Conservation (phyloP, 2,329 filamentous ascomycete genomes). For the Neurospora sp. region DNA sequence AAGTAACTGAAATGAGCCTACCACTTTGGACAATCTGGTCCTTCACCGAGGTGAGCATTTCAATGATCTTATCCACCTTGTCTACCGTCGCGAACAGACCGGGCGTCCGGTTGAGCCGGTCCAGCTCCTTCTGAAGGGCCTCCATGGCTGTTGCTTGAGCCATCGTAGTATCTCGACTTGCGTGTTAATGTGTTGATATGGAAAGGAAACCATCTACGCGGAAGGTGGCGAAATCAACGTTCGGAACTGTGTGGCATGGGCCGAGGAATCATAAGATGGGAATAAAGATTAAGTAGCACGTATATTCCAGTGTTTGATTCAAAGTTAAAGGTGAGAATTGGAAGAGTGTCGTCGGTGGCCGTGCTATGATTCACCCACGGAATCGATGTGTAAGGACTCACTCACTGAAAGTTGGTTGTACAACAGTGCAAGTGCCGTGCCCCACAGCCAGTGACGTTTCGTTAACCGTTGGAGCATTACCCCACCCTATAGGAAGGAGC, state of each 20-base stretch:
- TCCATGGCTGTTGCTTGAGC: constrained; percentile 26
- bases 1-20: background rate
- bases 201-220: background rate
- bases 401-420: background rate
- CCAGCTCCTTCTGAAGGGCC: constrained; percentile 61
- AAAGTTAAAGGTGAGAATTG: background rate
- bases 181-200: background rate
- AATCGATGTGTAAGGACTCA: background rate
- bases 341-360: background rate
- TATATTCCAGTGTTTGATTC: background rate
- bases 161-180: background rate
- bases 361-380: background rate
- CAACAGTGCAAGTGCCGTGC: background rate
- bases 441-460: background rate
- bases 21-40: constrained; percentile 63
- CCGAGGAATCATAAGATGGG: background rate
- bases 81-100: constrained; percentile 62
- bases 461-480: background rate
- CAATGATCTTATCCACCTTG: constrained; percentile 77
- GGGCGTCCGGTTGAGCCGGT: constrained; percentile 58
- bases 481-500: background rate
- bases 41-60: constrained; percentile 63
- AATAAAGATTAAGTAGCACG: background rate
- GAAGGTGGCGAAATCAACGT: background rate
- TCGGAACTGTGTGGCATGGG: background rate